A percentile compares a stretch with the other conserved stretches of the same genome.
Conservation (phyloP, 768 basidiomycete genomes). For the Roridomyces roridus region DNA sequence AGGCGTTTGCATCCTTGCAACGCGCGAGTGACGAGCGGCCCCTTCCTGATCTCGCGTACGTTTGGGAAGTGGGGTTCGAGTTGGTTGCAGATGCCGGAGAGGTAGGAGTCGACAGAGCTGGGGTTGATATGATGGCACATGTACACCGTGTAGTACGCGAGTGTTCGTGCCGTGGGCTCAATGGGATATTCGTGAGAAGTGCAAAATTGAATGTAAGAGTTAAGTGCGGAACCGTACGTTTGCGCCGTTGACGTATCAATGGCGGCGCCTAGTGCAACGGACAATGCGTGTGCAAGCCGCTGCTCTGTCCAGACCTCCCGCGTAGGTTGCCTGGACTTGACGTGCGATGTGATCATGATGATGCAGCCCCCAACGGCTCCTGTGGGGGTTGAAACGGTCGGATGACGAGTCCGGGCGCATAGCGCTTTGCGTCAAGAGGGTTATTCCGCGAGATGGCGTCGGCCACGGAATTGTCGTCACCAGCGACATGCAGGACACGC, state of each 20-base stretch:
- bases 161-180: conserved; percentile 38
- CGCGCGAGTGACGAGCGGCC: conserved; percentile 32
- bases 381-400: background rate
- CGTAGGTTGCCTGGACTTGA: conserved; percentile 34
- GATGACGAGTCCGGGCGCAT: background rate
- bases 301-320: conserved; percentile 40
- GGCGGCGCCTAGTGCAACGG: conserved; percentile 28
- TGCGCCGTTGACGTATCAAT: conserved; percentile 26
- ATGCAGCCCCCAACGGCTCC: conserved; percentile 1
- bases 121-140: conserved; percentile 43
- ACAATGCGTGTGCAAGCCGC: conserved; percentile 30
- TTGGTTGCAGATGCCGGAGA: conserved; percentile 43
- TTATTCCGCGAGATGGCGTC: conserved; percentile 36
- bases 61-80: conserved; percentile 39
- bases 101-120: conserved; percentile 38
- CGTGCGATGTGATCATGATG: conserved; percentile 19
- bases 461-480: conserved; percentile 32
- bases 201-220: conserved; percentile 39
- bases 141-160: conserved; percentile 41
- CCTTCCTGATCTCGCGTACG: conserved; percentile 28
- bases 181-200: conserved; percentile 29
- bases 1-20: conserved; percentile 36
- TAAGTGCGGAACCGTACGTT: conserved; percentile 35
- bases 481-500: conserved; percentile 32
- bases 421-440: background rate